Conservation (phyloP, 495 filamentous ascomycete species). For the Hapsidospora chrysogenum region DNA sequence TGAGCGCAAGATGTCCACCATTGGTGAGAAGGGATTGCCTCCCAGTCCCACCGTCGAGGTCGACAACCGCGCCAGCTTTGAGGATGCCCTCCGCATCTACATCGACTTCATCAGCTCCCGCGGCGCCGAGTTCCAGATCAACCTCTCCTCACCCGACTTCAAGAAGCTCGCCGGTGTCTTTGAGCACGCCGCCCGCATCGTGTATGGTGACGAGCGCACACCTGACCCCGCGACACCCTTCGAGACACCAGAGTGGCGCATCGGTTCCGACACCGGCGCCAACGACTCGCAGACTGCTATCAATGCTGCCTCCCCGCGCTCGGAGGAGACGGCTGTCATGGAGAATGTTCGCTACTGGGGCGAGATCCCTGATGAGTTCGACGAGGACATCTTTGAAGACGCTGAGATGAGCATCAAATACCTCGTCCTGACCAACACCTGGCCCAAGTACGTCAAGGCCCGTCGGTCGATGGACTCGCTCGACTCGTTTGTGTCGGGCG, state of each 20-base stretch:
- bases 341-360: slow-evolving; percentile 8
- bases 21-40: background rate
- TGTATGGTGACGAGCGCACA: slow-evolving; percentile 3
- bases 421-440: slow-evolving; percentile 45
- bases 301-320: background rate
- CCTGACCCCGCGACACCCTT: slow-evolving; percentile 1
- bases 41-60: background rate
- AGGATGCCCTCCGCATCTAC: slow-evolving; percentile 39
- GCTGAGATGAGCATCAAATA: slow-evolving; percentile 42
- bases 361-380: slow-evolving; percentile 28
- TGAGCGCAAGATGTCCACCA: background rate
- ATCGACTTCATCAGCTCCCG: slow-evolving; percentile 33
- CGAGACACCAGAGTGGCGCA: background rate
- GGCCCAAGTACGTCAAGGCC: slow-evolving; percentile 34
- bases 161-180: slow-evolving; percentile 15
- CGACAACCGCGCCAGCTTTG: slow-evolving; percentile 23
- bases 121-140: slow-evolving; percentile 46
- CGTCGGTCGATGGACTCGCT: slow-evolving; percentile 1
- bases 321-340: background rate
- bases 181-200: slow-evolving; percentile 12
- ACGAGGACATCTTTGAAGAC: slow-evolving; percentile 31
- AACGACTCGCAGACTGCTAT: background rate
- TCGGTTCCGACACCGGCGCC: background rate
- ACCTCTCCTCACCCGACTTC: slow-evolving; percentile 28
- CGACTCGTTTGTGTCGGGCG: background rate